Evolutionary conservation across 2,329 filamentous ascomycete genomes (phyloP), one percentile per base, ranked within the genome.

Genomic region (Xylaria sp.): DNA sequence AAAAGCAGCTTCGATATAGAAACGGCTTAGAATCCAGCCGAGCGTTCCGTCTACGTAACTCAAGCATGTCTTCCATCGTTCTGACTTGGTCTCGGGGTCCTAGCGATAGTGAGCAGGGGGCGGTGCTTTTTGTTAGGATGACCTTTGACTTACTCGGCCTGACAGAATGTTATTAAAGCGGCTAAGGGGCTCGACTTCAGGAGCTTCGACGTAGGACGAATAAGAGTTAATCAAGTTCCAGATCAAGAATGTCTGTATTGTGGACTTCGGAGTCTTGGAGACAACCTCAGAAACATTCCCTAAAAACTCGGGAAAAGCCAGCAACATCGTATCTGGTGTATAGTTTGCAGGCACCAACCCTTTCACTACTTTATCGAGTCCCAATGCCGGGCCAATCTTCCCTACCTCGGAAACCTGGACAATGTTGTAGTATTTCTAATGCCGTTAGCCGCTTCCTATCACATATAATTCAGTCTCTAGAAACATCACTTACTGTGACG

Each of bases 1-100:
- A 74, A 93, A 93, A 0, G 89, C 85, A 57, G 88, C 87, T 69
- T 92, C 86, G 1, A 93, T 84, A 70, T 90, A 93, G 80, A 93
- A 92, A 24, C 89, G 87, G 75, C 89, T 90, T 17, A 92, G 80
- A 57, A 91, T 89, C 90, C 90, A 93, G 2, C 86, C 86, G 24
- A 93, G 77, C 4, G 86, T 85, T 24, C 79, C 77, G 70, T 91
- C 88, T 4, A 90, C 83, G 39, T 85, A 82, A 7, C 76, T 76
- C 32, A 92, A 84, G 72, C 90, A 93, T 6, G 83, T 89, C 72
- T 89, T 84, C 90, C 90, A 92, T 57, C 90, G 84, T 73, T 92
- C 90, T 14, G 88, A 81, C 21, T 83, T 84, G 1, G 89, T 86
- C 60, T 90, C 84, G 0, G 89, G 85, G 63, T 90, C 88, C 81